phyloP scores from a whole-genome alignment of 1,284 basidiomycete species.

The Cystobasidiaceae sp. region DNA sequence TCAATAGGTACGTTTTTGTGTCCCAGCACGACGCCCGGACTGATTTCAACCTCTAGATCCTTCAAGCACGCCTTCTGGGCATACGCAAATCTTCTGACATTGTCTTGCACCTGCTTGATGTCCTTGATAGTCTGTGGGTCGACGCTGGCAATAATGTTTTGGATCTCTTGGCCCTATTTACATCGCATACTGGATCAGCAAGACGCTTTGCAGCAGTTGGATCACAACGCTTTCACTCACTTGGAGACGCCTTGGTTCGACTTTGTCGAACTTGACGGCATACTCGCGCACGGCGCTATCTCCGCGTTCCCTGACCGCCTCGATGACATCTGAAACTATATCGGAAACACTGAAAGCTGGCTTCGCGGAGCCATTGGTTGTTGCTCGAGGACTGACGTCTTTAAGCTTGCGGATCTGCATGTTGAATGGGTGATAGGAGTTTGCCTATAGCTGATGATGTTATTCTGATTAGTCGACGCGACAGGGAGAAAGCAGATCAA shows the following conservation, averaged over 20 bases:
- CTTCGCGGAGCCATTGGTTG: background rate
- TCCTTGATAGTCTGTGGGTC: conserved; percentile 36
- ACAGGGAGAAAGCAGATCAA: too few species aligned
- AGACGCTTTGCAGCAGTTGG: background rate
- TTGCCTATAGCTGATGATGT: too few species aligned
- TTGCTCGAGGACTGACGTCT: background rate
- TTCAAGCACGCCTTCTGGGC: conserved; percentile 33
- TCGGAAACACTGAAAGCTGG: background rate
- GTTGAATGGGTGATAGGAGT: background rate
- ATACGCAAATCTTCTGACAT: conserved; percentile 37
- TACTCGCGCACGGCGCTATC: conserved; percentile 33
- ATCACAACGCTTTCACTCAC: conserved; percentile 1
- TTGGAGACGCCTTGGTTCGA: conserved; percentile 27
- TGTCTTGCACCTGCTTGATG: conserved; percentile 38
- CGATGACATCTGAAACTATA: conserved; percentile 5
- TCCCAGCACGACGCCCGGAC: conserved; percentile 37
- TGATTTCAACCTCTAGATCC: conserved; percentile 39
- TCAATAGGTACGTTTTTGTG: conserved; percentile 34
- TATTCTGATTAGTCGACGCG: too few species aligned
- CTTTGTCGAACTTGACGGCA: conserved; percentile 34
- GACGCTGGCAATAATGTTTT: conserved; percentile 34
- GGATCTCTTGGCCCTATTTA: conserved; percentile 28
- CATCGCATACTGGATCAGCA: background rate
- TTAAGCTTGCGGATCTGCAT: conserved; percentile 12
- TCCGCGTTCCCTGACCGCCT: conserved; percentile 31